A percentile compares a stretch with the other conserved stretches of the same genome.
Evolutionary conservation across 768 basidiomycete genomes (phyloP).

Genomic region (Boletellus ananas): DNA sequence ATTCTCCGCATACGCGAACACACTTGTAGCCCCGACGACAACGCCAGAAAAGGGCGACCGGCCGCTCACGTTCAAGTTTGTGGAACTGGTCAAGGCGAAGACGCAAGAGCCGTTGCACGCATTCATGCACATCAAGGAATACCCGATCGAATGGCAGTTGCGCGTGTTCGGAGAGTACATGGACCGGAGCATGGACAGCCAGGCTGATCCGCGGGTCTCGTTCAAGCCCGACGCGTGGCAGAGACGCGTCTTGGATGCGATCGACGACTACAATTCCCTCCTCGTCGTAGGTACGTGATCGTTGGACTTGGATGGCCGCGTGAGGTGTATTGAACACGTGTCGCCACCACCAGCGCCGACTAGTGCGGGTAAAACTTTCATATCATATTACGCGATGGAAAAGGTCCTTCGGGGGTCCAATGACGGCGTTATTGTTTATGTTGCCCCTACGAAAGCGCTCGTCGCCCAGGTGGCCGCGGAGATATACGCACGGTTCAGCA

Average conservation of each 20-base stretch:
- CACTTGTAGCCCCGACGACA: constrained; percentile 12
- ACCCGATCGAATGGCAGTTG: constrained; percentile 63
- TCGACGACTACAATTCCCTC: constrained; percentile 56
- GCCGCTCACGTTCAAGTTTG: constrained; percentile 47
- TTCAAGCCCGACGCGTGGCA: constrained; percentile 76
- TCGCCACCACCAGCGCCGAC: constrained; percentile 48
- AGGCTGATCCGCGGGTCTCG: constrained; percentile 51
- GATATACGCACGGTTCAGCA: constrained; percentile 65
- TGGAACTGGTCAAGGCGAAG: constrained; percentile 51
- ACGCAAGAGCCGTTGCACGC: constrained; percentile 36
- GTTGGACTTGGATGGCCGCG: not conserved
- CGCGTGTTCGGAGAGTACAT: constrained; percentile 67
- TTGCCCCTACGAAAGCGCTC: constrained; percentile 73
- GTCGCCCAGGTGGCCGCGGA: constrained; percentile 72
- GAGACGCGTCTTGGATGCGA: constrained; percentile 56
- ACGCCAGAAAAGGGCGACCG: constrained; percentile 19
- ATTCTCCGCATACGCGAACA: constrained; percentile 38
- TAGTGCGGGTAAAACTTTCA: constrained; percentile 74
- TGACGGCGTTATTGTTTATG: constrained; percentile 65
- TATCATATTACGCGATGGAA: constrained; percentile 77
- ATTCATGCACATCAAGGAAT: constrained; percentile 55
- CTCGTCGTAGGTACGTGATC: constrained; percentile 55
- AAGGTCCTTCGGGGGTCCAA: constrained; percentile 58
- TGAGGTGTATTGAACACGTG: not conserved
- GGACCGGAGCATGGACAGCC: constrained; percentile 68